Base-by-base conservation (phyloP, 1,284 basidiomycete species). In the Veloporphyrellus conicus region DNA sequence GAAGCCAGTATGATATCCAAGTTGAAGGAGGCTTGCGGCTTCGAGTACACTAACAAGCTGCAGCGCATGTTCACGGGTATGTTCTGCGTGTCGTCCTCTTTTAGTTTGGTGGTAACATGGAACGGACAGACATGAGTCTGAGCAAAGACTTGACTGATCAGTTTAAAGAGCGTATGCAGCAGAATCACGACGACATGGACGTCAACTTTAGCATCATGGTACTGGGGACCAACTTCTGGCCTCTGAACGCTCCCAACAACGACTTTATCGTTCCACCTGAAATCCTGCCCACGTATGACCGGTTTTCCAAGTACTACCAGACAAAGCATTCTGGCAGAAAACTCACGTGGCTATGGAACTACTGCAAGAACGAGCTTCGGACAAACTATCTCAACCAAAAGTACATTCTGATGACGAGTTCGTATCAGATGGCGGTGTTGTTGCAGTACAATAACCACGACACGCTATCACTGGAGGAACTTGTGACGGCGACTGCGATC, bases 1-100 rank as follows among this genome's bases (percentile, higher is more conserved):
- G 96, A 99, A 67, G 88, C 90, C 23, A 93, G 88, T 69, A 99
- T 99, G 96, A 99, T 99, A 59, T 90, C 93, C 46, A 96, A 97
- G 72, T 73, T 99, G 58, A 99, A 99, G 78, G 96, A 98, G 67
- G 88, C 91, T 10, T 98, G 92, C 59, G 96, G 96, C 54, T 97
- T 95, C 77, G 96, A 99, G 65, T 99, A 98, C 71, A 98, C 96
- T 41, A 92, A 89, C 77, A 98, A 98, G 71, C 80, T 99, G 39
- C 91, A 94, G 64, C 84, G 93, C 63, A 99, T 99, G 96, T 98
- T 99, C 74, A 94, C 91, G 41, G 90, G 90, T 90, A 54, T 37
- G 78, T 63, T 20, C 22, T 40, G 6, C 20, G 40, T 25, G 49
- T 39, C 18, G 3, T 34, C 1, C 12, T 36, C 7, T 25, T 22